These are phyloP conservation scores for Fomitopsis betulina DNA, from an alignment of 1,284 basidiomycete species.

Conservation along the genomic window DNA sequence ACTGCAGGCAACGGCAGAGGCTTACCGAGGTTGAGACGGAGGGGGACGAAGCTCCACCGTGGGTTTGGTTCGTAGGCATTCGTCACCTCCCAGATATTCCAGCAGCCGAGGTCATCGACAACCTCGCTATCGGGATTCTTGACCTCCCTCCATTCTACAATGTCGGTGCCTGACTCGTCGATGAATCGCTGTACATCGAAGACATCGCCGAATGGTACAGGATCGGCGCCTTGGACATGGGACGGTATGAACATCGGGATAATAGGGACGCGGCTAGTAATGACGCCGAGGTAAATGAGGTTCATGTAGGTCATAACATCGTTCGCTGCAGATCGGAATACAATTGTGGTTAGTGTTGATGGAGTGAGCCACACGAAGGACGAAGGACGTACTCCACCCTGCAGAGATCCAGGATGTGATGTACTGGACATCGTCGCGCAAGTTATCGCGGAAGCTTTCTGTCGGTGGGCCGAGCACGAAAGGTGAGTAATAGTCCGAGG, in stretches of 20 bases:
- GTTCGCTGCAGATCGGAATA: constrained; percentile 41
- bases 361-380: neutral
- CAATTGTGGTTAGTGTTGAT: neutral
- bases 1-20: neutral
- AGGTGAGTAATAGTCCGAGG: constrained; percentile 17
- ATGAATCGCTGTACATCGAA: constrained; percentile 38
- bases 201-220: constrained; percentile 36
- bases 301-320: constrained; percentile 72
- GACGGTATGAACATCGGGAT: constrained; percentile 62
- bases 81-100: constrained; percentile 58
- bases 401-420: constrained; percentile 67
- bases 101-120: constrained; percentile 66
- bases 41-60: constrained; percentile 39
- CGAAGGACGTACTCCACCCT: constrained; percentile 55
- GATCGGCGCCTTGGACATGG: constrained; percentile 44
- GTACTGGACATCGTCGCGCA: constrained; percentile 54
- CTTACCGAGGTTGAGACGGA: constrained; percentile 49
- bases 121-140: constrained; percentile 30
- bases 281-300: constrained; percentile 58
- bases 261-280: constrained; percentile 63
- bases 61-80: constrained; percentile 41
- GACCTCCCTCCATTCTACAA: constrained; percentile 40
- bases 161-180: constrained; percentile 28
- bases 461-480: constrained; percentile 47
- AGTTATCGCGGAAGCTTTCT: constrained; percentile 50